Evolutionary conservation across 495 filamentous ascomycete species (phyloP).

Genomic region (Clohesyomyces aquaticus): DNA sequence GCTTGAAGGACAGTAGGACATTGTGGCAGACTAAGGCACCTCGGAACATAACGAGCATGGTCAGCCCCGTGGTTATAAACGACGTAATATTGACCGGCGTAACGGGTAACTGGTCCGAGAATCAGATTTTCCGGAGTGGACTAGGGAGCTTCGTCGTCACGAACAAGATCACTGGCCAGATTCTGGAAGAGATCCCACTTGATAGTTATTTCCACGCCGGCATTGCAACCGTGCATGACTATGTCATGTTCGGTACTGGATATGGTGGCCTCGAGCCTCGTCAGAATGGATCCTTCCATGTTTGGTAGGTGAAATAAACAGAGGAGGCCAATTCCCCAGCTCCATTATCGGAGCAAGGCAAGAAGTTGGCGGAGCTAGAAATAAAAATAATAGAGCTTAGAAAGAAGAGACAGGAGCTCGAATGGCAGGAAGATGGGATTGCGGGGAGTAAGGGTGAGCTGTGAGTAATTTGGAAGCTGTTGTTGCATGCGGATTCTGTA

Average conservation of each 20-base stretch:
- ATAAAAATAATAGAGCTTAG: too few species aligned
- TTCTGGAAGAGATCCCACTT: conserved; percentile 2
- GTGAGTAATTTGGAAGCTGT: too few species aligned
- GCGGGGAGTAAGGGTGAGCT: too few species aligned
- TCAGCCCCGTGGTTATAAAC: conserved; percentile 43
- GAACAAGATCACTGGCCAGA: conserved; percentile 13
- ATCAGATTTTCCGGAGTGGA: background rate
- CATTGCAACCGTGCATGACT: conserved; percentile 15
- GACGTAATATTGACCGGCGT: conserved; percentile 27
- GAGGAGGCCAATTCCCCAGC: too few species aligned
- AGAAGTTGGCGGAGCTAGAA: too few species aligned
- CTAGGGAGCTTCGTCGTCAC: conserved; percentile 13
- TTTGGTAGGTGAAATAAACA: too few species aligned
- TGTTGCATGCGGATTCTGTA: too few species aligned
- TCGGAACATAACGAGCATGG: conserved; percentile 12
- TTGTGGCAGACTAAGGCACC: conserved; percentile 44
- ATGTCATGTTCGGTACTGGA: conserved; percentile 31
- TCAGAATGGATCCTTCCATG: background rate
- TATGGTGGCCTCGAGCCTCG: conserved; percentile 7
- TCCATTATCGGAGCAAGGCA: too few species aligned
- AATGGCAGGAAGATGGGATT: too few species aligned
- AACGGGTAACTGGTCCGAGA: background rate
- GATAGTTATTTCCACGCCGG: conserved; percentile 24
- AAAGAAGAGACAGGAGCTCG: too few species aligned
- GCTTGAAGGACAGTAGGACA: conserved; percentile 37